phyloP scores from a whole-genome alignment of 805 yeast species.

The Candida glaebosa region DNA sequence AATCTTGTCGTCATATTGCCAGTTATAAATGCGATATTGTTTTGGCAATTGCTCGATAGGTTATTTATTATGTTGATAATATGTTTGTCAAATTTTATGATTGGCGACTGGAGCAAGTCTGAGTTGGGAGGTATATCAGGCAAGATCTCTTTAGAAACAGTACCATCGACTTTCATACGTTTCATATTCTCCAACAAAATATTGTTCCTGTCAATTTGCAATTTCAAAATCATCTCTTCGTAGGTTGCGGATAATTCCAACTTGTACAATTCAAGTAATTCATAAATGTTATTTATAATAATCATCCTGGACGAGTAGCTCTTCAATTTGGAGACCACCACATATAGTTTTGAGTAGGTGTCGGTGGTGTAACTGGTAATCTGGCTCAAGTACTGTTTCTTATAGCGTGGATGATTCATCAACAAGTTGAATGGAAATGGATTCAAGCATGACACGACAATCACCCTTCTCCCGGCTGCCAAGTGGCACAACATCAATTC shows the following conservation, averaged over 20 bases:
- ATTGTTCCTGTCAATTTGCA: slow-evolving; percentile 26
- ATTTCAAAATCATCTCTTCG: slow-evolving; percentile 30
- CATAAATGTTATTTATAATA: slow-evolving; percentile 31
- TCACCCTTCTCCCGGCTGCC: slow-evolving; percentile 11
- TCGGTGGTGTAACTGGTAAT: slow-evolving; percentile 13
- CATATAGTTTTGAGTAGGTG: slow-evolving; percentile 26
- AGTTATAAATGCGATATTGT: slow-evolving; percentile 24
- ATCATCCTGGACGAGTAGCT: slow-evolving; percentile 15
- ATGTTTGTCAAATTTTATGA: slow-evolving; percentile 28
- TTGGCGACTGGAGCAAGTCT: slow-evolving; percentile 27
- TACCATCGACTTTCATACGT: slow-evolving; percentile 21
- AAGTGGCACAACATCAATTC: slow-evolving; percentile 4
- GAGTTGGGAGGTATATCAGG: slow-evolving; percentile 28
- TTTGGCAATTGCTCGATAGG: slow-evolving; percentile 20
- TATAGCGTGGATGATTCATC: slow-evolving; percentile 16
- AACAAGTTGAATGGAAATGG: slow-evolving; percentile 28
- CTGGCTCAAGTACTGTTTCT: slow-evolving; percentile 17
- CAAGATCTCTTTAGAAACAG: slow-evolving; percentile 11
- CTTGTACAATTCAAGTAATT: slow-evolving; percentile 31
- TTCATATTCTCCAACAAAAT: slow-evolving; percentile 16
- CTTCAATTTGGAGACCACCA: slow-evolving; percentile 13
- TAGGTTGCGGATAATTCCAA: slow-evolving; percentile 29
- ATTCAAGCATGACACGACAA: slow-evolving; percentile 28
- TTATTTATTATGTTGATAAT: slow-evolving; percentile 21
- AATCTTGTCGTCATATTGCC: slow-evolving; percentile 32